Percentiles rank a stretch among this genome's conserved stretches.
phyloP scores from a whole-genome alignment of 306 rosid genomes.

The Purshia tridentata region DNA sequence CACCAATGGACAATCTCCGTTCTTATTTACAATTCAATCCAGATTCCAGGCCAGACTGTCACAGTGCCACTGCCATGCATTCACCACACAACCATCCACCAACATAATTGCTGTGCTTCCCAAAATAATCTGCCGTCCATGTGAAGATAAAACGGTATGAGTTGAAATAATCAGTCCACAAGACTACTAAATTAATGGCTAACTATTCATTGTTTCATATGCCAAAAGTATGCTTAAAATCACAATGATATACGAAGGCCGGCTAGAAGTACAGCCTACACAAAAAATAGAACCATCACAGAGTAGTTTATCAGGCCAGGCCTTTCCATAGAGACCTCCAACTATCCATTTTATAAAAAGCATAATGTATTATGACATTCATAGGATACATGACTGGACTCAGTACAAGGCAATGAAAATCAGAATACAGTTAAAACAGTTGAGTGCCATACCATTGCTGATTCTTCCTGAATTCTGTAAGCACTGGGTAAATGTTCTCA shows the following conservation, averaged over 20 bases:
- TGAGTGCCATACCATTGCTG: constrained; percentile 67
- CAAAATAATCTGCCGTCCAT: constrained; percentile 1
- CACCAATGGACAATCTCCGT: constrained; percentile 4
- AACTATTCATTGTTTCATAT: too few relatives aligned
- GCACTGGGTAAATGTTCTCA: constrained; percentile 93
- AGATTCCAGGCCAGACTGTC: constrained; percentile 19
- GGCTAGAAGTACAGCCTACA: too few relatives aligned
- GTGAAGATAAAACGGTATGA: background rate
- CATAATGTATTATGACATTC: constrained; percentile 2
- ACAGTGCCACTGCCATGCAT: constrained; percentile 2
- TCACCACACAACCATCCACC: background rate
- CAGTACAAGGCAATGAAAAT: background rate
- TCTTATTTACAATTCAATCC: constrained; percentile 46
- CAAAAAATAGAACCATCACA: too few relatives aligned
- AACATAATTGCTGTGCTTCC: background rate
- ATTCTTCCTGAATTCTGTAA: constrained; percentile 87
- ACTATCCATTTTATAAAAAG: too few relatives aligned
- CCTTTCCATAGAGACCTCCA: too few relatives aligned
- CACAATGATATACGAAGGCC: too few relatives aligned
- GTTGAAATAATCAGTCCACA: background rate
- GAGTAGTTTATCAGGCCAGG: too few relatives aligned
- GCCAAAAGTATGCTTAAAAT: too few relatives aligned
- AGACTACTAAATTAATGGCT: background rate
- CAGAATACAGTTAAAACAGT: background rate
- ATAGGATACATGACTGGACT: background rate